phyloP scores from a whole-genome alignment of 768 basidiomycete species.

The Mycena leptocephala region DNA sequence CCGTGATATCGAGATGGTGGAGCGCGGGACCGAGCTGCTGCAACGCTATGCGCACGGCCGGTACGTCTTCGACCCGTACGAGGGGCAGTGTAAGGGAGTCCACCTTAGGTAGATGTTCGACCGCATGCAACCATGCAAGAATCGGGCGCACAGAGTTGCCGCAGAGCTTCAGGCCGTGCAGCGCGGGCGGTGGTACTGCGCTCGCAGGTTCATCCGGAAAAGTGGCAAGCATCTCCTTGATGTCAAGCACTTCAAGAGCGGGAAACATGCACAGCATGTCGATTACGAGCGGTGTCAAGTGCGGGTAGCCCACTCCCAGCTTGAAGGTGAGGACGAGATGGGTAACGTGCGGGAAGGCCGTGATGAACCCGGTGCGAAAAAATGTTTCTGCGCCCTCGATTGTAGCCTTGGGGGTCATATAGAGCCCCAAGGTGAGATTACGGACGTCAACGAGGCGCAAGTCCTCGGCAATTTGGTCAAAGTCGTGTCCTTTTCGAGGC shows the following conservation, averaged over 20 bases:
- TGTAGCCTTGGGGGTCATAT: not conserved
- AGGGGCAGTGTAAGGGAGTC: not conserved
- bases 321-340: not conserved
- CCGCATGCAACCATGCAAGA: not conserved
- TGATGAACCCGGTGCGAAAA: not conserved
- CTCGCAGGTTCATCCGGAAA: not conserved
- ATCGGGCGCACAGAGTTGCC: not conserved
- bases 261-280: not conserved
- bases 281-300: not conserved
- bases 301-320: not conserved
- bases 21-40: not conserved
- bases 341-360: not conserved
- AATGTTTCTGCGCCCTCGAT: not conserved
- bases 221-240: not conserved
- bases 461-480: not conserved
- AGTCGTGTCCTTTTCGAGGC: not conserved
- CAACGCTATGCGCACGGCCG: not conserved
- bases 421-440: not conserved
- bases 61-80: not conserved
- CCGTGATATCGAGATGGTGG: not conserved
- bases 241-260: not conserved
- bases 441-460: not conserved
- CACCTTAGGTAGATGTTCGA: not conserved
- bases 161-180: not conserved
- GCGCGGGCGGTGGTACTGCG: not conserved